Percentiles rank a stretch among this genome's conserved stretches.
Conservation (phyloP, 495 filamentous ascomycete genomes). For the Trichoderma reesei region DNA sequence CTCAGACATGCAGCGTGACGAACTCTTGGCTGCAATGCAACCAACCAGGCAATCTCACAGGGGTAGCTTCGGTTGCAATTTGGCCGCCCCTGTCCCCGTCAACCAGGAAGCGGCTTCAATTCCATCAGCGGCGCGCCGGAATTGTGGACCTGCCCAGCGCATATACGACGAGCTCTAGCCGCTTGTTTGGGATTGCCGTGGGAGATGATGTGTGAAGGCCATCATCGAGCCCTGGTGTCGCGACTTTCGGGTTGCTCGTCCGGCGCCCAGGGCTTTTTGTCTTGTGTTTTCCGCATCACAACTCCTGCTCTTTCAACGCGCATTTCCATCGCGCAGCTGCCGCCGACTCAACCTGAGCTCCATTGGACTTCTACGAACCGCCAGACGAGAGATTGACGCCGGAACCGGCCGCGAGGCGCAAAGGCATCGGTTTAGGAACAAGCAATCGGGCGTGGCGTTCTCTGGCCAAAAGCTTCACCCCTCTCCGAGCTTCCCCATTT, state of each 20-base stretch:
- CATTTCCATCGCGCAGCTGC: not conserved
- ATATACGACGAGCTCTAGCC: not conserved
- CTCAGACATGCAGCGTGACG: constrained; percentile 8
- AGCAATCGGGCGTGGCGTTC: not conserved
- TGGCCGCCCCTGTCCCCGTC: not conserved
- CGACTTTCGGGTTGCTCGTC: not conserved
- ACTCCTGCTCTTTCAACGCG: not conserved
- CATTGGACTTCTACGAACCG: not conserved
- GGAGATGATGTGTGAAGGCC: not conserved
- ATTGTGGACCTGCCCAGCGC: not conserved
- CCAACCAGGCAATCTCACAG: not conserved
- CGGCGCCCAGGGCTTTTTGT: not conserved
- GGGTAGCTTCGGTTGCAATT: constrained; percentile 4
- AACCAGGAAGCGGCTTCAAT: not conserved
- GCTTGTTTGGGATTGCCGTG: not conserved
- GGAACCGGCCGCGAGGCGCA: not conserved
- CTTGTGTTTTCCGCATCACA: not conserved
- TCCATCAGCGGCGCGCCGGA: constrained; percentile 2
- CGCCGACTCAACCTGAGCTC: not conserved
- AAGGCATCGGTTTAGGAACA: not conserved
- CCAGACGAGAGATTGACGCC: not conserved
- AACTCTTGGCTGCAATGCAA: not conserved
- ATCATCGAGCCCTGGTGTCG: not conserved
- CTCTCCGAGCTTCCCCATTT: not conserved
- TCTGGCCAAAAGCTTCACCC: constrained; percentile 1